Percentiles rank a stretch among this genome's conserved stretches.
These are phyloP conservation scores for Vitis hybrid DNA, from an alignment of 177 flowering plant genomes.

Conservation along the genomic window DNA sequence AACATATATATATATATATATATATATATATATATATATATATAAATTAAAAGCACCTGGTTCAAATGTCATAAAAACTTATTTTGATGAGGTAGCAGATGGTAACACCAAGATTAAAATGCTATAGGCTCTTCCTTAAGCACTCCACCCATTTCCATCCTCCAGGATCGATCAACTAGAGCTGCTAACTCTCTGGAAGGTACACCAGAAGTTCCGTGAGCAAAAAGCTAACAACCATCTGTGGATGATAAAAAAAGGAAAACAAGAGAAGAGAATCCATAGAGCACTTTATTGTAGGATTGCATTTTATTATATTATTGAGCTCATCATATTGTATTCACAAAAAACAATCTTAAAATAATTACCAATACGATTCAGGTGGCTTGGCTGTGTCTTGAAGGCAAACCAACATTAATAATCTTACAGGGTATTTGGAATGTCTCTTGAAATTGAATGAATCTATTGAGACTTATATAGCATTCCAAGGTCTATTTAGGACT, in stretches of 20 bases:
- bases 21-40: neutral
- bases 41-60: neutral
- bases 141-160: slow-evolving; percentile 93
- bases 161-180: slow-evolving; percentile 89
- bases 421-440: too few relatives aligned
- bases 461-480: too few relatives aligned
- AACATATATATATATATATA: neutral
- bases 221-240: neutral
- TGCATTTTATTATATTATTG: too few relatives aligned
- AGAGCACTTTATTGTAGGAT: too few relatives aligned
- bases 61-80: slow-evolving; percentile 25
- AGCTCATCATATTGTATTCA: too few relatives aligned
- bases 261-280: neutral
- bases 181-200: slow-evolving; percentile 75
- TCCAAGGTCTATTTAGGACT: too few relatives aligned
- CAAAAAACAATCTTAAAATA: too few relatives aligned
- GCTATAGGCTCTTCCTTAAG: slow-evolving; percentile 61
- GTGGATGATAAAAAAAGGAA: neutral
- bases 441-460: too few relatives aligned
- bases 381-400: too few relatives aligned
- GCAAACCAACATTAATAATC: too few relatives aligned
- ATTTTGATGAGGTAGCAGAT: slow-evolving; percentile 3
- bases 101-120: slow-evolving; percentile 18
- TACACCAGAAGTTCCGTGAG: slow-evolving; percentile 11
- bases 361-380: too few relatives aligned